phyloP scores from a whole-genome alignment of 352 stramenopile species.

The Proteromonas lacertae region DNA sequence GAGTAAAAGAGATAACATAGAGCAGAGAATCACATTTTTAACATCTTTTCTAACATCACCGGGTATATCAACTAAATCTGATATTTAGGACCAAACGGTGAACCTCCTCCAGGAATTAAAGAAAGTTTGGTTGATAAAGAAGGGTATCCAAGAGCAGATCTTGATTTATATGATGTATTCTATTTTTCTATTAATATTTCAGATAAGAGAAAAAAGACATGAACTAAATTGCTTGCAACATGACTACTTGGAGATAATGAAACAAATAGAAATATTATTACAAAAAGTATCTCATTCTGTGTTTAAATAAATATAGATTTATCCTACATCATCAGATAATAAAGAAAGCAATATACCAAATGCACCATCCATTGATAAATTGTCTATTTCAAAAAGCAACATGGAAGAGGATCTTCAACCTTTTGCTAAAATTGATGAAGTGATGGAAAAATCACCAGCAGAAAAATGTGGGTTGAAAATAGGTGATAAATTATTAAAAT shows the following conservation, averaged over 20 bases:
- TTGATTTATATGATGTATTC: conserved; percentile 2
- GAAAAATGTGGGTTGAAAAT: neutral
- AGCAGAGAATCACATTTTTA: no score
- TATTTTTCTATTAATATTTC: no score
- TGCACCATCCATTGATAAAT: no score
- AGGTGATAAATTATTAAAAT: neutral
- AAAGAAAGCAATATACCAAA: no score
- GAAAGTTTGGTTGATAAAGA: neutral
- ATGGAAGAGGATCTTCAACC: neutral
- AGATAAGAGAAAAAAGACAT: neutral
- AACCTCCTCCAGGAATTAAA: neutral
- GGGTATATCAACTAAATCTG: no score
- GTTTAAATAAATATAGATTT: no score
- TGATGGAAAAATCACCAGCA: neutral
- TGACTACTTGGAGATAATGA: conserved; percentile 1
- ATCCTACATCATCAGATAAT: no score
- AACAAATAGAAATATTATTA: neutral
- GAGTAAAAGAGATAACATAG: no score
- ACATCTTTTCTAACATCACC: no score
- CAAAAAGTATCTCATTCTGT: no score
- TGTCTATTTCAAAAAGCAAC: no score
- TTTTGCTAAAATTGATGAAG: neutral
- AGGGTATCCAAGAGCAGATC: neutral
- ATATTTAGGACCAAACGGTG: neutral
- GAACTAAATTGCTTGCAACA: neutral